Percentiles rank a stretch among this genome's conserved stretches.
Conservation (phyloP, 2,329 filamentous ascomycete species). For the Anthostomella pinea region DNA sequence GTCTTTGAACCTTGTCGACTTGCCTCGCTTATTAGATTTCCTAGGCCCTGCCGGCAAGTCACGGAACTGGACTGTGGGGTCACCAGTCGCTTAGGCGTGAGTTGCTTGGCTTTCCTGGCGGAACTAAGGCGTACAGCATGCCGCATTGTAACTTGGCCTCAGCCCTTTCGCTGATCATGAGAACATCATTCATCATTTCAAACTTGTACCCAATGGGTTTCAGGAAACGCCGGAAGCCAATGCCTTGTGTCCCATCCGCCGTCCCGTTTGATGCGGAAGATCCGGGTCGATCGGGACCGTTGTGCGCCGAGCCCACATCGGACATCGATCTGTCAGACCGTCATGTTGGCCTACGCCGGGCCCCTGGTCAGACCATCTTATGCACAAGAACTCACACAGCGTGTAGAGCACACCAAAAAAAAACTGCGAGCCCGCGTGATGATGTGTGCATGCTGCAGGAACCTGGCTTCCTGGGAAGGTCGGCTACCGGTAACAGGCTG, state of each 20-base stretch:
- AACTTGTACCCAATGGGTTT: constrained; percentile 5
- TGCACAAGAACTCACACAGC: constrained; percentile 3
- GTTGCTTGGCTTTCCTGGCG: no score
- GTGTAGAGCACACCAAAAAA: neutral
- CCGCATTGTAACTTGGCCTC: no score
- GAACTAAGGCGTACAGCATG: no score
- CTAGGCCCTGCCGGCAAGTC: no score
- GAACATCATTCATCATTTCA: constrained; percentile 15
- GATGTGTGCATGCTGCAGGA: constrained; percentile 15
- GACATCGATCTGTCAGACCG: constrained; percentile 8
- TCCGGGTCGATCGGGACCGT: constrained; percentile 24
- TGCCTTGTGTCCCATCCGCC: constrained; percentile 1
- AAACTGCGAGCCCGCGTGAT: constrained; percentile 2
- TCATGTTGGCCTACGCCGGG: constrained; percentile 13
- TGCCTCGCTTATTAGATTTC: no score
- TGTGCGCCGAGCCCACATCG: constrained; percentile 14
- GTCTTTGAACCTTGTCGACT: no score
- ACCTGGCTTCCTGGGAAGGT: constrained; percentile 3
- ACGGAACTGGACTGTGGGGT: no score
- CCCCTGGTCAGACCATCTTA: constrained; percentile 7
- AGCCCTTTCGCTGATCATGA: constrained; percentile 19
- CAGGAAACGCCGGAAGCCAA: constrained; percentile 10
- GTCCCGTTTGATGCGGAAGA: constrained; percentile 9
- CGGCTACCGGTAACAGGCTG: constrained; percentile 4
- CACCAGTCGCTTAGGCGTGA: no score